Base-by-base conservation (phyloP, 2,329 filamentous ascomycete species). In the Botrytis fragariae region DNA sequence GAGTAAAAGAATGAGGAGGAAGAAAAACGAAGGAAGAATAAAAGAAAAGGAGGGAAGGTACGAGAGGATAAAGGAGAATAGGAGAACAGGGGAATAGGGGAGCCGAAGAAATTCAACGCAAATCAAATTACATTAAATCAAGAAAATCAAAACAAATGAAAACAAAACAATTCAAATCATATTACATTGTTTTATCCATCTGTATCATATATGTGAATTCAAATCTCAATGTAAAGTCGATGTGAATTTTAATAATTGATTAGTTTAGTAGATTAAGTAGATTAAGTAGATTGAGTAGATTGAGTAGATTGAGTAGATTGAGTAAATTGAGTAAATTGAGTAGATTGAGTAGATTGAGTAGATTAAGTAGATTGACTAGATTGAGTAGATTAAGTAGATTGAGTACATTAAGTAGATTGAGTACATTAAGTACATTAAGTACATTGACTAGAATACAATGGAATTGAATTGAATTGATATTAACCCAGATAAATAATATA, bases 121-220 rank as follows among this genome's bases (percentile, higher is more conserved):
- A 60, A 35, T 6, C 16, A 35, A 10, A 60, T 25, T 22, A 60
- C 18, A 32, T 22, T 1, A 60, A 35, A 60, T 35, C 12, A 48
- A 51, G 22, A 29, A n/a, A 54, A 54, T 54, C 1, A 54, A 3
- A 54, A n/a, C 12, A n/a, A 45, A 45, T 22, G 20, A 54, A 54
- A 54, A 54, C 12, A 29, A 14, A 54, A 54, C 25, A 54, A 54
- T 54, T 51, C 25, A n/a, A 25, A 51, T 51, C 25, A n/a, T n/a
- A 51, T 51, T 1, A 14, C 6, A 3, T 51, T 1, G n/a, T 16
- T 51, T 3, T 12, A 14, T 14, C 1, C 9, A 48, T 48, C 3
- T 9, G n/a, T n/a, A n/a, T n/a, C n/a, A n/a, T n/a, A 44, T 2
- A 5, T 54, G 5, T n/a, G 0, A 16, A 54, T 7, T 0, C 25